Base-by-base conservation (phyloP, 768 basidiomycete genomes). In the Trametes gibbosa region DNA sequence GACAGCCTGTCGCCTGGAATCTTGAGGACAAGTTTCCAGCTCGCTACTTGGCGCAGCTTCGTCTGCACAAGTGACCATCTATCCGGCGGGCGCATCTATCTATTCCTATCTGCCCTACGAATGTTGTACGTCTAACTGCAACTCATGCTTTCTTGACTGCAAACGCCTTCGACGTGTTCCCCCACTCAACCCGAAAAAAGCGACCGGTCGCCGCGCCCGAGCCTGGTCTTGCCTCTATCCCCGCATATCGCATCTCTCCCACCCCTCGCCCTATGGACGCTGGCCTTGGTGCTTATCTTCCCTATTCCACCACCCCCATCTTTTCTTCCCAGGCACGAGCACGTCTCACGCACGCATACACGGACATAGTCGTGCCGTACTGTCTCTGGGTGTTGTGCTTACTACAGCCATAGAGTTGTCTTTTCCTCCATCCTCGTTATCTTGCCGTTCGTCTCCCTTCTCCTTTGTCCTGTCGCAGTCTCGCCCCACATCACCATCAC, bases 61-160 rank as follows among this genome's bases (percentile, higher is more conserved):
- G n/a, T n/a, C n/a, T n/a, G n/a, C n/a, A n/a, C n/a, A n/a, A n/a
- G n/a, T n/a, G n/a, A n/a, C 29, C 29, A 32, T 32, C 29, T 10
- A 10, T 27, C 24, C 53, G 53, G 50, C 34, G 13, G 40, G 48
- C 50, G 39, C 40, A 35, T 35, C 59, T 63, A 60, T 63, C 63
- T 63, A 63, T 63, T 58, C 58, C 45, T 63, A 63, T 63, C 63
- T 63, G 63, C 63, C 42, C 37, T 5, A 29, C 60, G 50, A 50
- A 35, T 60, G 59, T 60, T 54, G 59, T 60, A 54, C 47, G 48
- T 32, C 27, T 54, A 53, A 40, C 46, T 25, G 29, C 27, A n/a
- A 9, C n/a, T 19, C 14, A 47, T 40, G 32, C 46, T 25, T 34
- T 32, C 46, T 34, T 39, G 41, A 37, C 19, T 45, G 56, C 24